Percentiles rank a stretch among this genome's conserved stretches.
Conservation (phyloP, 1,139 yeast species). For the Nadsonia starkeyi-henricii region DNA sequence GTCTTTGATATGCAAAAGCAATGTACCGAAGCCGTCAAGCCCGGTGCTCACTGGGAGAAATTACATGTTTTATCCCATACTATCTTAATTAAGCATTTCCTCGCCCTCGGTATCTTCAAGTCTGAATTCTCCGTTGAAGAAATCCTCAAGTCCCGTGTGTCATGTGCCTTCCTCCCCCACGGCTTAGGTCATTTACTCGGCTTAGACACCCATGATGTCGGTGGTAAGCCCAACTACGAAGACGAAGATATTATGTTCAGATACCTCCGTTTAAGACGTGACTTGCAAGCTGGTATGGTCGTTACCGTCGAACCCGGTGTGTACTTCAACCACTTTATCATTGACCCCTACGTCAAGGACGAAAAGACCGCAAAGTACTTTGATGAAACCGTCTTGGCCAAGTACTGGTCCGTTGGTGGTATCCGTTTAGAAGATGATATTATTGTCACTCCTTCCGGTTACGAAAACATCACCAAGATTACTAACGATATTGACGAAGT, state of each 20-base stretch:
- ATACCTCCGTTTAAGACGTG: conserved; percentile 70
- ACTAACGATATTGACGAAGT: conserved; percentile 80
- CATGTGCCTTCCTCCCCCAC: conserved; percentile 82
- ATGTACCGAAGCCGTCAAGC: conserved; percentile 56
- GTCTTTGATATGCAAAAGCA: conserved; percentile 72
- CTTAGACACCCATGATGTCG: conserved; percentile 93
- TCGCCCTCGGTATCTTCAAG: conserved; percentile 64
- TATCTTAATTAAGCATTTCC: conserved; percentile 57
- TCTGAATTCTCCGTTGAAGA: conserved; percentile 45
- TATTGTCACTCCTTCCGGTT: conserved; percentile 60
- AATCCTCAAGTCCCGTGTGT: conserved; percentile 51
- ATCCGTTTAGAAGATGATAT: conserved; percentile 93
- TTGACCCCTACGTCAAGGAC: conserved; percentile 50
- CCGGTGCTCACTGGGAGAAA: conserved; percentile 80
- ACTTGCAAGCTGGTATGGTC: conserved; percentile 62
- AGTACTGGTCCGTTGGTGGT: conserved; percentile 84
- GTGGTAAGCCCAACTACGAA: conserved; percentile 70
- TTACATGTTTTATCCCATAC: conserved; percentile 69
- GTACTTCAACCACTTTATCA: conserved; percentile 72
- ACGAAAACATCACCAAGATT: conserved; percentile 65
- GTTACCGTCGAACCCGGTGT: conserved; percentile 93
- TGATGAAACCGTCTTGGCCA: conserved; percentile 49
- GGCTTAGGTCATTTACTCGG: conserved; percentile 92
- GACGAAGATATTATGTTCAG: conserved; percentile 65
- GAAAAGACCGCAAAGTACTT: conserved; percentile 47